Conservation (phyloP, 805 yeast genomes). For the Schwanniomyces sp. region DNA sequence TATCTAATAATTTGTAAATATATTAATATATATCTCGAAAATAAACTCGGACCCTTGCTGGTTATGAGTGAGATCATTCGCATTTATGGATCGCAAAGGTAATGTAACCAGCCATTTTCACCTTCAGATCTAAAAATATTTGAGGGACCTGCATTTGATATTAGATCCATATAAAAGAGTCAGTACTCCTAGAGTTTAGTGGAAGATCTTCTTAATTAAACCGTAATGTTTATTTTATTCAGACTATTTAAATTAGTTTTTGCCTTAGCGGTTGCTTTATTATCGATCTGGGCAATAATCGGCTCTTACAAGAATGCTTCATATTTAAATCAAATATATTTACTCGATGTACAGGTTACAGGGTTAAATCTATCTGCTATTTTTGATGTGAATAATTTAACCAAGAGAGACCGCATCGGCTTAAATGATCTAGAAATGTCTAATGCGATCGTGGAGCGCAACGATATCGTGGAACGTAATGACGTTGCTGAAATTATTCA, state of each 20-base stretch:
- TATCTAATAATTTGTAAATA: neutral
- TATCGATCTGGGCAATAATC: slow-evolving; percentile 35
- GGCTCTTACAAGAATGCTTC: slow-evolving; percentile 37
- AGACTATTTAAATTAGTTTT: slow-evolving; percentile 31
- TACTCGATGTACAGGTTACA: slow-evolving; percentile 35
- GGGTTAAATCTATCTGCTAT: slow-evolving; percentile 31
- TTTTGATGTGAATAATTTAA: slow-evolving; percentile 15
- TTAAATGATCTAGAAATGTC: neutral
- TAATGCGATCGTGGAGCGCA: neutral
- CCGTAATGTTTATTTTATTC: slow-evolving; percentile 30
- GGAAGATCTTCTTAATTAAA: neutral
- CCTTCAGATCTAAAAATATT: neutral
- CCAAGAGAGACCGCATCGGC: slow-evolving; percentile 7
- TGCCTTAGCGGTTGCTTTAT: slow-evolving; percentile 28
- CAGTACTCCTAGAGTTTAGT: neutral
- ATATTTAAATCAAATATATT: slow-evolving; percentile 34
- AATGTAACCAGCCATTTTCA: neutral
- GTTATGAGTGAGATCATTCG: neutral
- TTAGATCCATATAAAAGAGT: neutral
- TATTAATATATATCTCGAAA: neutral
- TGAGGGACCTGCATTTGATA: neutral
- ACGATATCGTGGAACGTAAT: neutral
- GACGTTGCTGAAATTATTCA: slow-evolving; percentile 6
- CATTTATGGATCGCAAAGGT: neutral
- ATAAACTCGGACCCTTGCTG: neutral